Evolutionary conservation across 139 green algal genomes (phyloP).

Genomic region (Micractinium sp.): DNA sequence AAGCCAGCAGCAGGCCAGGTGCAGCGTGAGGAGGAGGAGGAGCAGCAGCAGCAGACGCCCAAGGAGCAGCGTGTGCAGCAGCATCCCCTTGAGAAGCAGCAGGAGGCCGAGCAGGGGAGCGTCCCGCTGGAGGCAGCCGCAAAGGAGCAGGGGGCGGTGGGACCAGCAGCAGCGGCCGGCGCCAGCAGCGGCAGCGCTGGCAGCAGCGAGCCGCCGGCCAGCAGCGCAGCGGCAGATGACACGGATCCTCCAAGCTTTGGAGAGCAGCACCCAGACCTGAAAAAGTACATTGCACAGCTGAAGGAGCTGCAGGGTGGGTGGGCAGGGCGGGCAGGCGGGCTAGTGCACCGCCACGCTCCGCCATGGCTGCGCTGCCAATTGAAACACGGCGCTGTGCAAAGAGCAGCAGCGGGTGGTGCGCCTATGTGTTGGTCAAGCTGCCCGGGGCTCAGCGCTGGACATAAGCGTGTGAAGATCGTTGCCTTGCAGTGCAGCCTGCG

Average conservation of each 20-base stretch:
- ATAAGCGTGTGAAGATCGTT: neutral
- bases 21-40: neutral
- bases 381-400: too few relatives aligned
- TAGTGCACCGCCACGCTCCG: neutral
- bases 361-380: too few relatives aligned
- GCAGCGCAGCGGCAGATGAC: neutral
- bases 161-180: neutral
- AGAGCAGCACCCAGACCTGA: neutral
- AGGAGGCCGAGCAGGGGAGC: neutral
- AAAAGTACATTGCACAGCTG: conserved; percentile 10
- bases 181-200: neutral
- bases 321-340: neutral
- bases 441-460: neutral
- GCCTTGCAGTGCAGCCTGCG: neutral
- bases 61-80: neutral
- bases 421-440: neutral
- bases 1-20: neutral
- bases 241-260: neutral
- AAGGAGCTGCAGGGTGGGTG: conserved; percentile 16
- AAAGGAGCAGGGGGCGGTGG: neutral
- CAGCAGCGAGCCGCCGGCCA: neutral
- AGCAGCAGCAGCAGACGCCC: neutral
- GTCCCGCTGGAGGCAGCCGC: neutral
- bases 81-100: neutral
- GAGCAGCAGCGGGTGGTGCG: too few relatives aligned